Base-by-base conservation (phyloP, 495 filamentous ascomycete genomes). In the Trichoderma virens region DNA sequence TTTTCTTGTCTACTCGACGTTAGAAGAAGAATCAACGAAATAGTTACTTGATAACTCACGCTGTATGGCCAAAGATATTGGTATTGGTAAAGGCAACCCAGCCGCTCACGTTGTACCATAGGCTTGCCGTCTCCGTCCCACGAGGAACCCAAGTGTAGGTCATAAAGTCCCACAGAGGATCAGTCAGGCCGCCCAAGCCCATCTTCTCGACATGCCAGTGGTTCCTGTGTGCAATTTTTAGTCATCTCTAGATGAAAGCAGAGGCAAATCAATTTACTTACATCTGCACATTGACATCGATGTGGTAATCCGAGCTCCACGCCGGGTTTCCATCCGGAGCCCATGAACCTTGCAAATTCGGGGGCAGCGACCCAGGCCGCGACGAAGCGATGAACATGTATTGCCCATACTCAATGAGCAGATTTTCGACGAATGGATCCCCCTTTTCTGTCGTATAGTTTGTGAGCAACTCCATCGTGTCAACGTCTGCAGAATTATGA, bases 261-360 rank as follows among this genome's bases (percentile, higher is more conserved):
- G n/a, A n/a, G n/a, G n/a, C n/a, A n/a, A n/a, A n/a, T n/a, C n/a
- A n/a, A n/a, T n/a, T n/a, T n/a, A 30, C 51, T 28, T 56, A 56
- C 81, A 83, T 83, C 66, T 82, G 80, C 16, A 83, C 62, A 61
- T 82, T 82, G 38, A 82, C 80, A 38, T 82, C 77, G 30, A 73
- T 71, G 61, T 81, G 78, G 65, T 82, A 83, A 64, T 83, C 79
- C 4, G 71, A 73, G 62, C 76, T 70, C 80, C 80, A 83, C 76
- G 80, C 1, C 79, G 66, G 39, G 8, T 38, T 51, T 2, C 60
- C 25, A 16, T 54, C 59, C 16, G 60, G 25, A 13, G 32, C 41
- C 66, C 66, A 67, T 3, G 35, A 38, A 8, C 66, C 66, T 14
- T 39, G 30, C 25, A 67, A 39, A 38, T 65, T 65, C 16, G 66